Evolutionary conservation across 148 eudicot genomes (phyloP).

Genomic region (Fagopyrum esculentum): DNA sequence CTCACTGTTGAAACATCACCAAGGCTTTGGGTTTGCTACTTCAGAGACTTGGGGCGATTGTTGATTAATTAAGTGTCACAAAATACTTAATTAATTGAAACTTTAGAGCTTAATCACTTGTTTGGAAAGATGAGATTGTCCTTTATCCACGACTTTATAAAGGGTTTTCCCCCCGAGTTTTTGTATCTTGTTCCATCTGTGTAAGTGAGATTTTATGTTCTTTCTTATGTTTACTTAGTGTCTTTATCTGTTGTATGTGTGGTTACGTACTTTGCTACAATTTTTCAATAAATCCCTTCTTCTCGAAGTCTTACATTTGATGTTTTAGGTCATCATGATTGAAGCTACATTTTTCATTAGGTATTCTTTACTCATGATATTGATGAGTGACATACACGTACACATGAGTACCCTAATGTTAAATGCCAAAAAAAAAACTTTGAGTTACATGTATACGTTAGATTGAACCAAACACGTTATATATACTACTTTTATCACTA

Average conservation of each 20-base stretch:
- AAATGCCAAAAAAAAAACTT: too few relatives aligned
- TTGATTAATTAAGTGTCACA: neutral
- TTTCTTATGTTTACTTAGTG: neutral
- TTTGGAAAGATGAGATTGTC: neutral
- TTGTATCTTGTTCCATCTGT: neutral
- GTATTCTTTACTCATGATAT: too few relatives aligned
- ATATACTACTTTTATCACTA: too few relatives aligned
- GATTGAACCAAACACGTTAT: too few relatives aligned
- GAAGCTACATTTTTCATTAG: too few relatives aligned
- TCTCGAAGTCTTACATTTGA: neutral
- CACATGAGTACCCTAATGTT: too few relatives aligned
- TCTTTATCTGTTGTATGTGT: neutral
- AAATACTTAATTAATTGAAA: neutral
- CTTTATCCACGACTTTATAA: neutral
- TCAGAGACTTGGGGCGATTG: conserved; percentile 7
- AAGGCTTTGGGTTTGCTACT: conserved; percentile 8
- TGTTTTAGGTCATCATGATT: too few relatives aligned
- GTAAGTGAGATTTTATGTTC: neutral
- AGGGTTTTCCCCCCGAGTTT: neutral
- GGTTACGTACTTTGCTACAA: neutral
- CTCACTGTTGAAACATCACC: conserved; percentile 1
- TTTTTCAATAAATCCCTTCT: neutral
- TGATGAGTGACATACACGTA: too few relatives aligned
- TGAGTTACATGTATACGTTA: too few relatives aligned
- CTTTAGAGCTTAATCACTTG: neutral